Conservation (phyloP, 129 eudicot species). For the Pulicaria dysenterica region DNA sequence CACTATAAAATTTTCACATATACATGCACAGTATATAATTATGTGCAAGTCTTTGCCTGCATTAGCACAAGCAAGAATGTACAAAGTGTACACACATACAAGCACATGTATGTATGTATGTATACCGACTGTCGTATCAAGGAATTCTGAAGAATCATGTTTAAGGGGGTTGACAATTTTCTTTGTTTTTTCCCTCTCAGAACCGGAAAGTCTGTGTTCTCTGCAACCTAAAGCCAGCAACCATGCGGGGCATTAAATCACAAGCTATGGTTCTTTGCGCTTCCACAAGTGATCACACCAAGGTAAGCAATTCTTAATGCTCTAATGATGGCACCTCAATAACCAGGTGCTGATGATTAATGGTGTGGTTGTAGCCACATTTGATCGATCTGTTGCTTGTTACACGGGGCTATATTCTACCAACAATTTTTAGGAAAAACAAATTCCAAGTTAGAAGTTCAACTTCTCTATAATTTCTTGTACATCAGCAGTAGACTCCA, state of each 20-base stretch:
- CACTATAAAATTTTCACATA: neutral
- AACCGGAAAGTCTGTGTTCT: conserved; percentile 95
- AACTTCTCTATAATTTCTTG: neutral
- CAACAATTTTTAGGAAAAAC: neutral
- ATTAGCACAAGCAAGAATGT: neutral
- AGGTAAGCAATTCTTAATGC: conserved; percentile 43
- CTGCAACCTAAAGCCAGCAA: conserved; percentile 95
- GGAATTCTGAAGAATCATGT: too few relatives aligned
- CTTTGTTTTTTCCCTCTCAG: conserved; percentile 33
- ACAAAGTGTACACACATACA: neutral
- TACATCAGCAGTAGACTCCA: too few relatives aligned
- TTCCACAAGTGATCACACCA: conserved; percentile 65
- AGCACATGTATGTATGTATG: too few relatives aligned
- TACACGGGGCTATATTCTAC: neutral
- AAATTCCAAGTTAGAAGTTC: neutral
- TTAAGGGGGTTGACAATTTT: neutral
- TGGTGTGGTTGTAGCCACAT: conserved; percentile 2
- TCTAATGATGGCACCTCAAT: neutral
- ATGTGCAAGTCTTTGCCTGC: too few relatives aligned
- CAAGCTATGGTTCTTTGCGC: conserved; percentile 99
- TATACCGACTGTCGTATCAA: too few relatives aligned
- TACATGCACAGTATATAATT: neutral
- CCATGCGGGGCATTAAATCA: conserved; percentile 94
- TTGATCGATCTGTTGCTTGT: neutral
- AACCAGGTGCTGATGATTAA: neutral